phyloP scores from a whole-genome alignment of 495 filamentous ascomycete species.

The Rhizodiscina lignyota region DNA sequence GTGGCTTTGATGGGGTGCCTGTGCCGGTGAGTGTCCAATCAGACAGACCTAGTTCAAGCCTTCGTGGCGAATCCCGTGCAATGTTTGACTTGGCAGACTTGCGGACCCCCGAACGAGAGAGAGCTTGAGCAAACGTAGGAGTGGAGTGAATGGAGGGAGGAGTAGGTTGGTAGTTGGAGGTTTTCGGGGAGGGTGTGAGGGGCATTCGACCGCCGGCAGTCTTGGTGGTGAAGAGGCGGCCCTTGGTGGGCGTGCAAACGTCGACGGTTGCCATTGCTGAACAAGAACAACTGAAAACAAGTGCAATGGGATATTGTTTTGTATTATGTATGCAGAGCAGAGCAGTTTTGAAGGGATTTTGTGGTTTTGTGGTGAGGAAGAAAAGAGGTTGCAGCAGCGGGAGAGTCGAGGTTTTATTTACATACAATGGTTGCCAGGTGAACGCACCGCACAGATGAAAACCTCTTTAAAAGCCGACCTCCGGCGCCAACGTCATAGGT shows the following conservation, averaged over 20 bases:
- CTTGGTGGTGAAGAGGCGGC: slow-evolving; percentile 82
- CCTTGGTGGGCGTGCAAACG: slow-evolving; percentile 85
- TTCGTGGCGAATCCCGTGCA: slow-evolving; percentile 50
- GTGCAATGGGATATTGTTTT: too few species aligned
- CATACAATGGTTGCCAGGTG: too few species aligned
- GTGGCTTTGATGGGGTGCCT: slow-evolving; percentile 51
- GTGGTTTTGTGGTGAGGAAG: too few species aligned
- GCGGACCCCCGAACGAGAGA: slow-evolving; percentile 39
- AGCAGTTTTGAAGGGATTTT: too few species aligned
- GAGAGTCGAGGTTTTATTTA: too few species aligned
- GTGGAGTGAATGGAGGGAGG: slow-evolving; percentile 23
- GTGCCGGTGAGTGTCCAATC: slow-evolving; percentile 86
- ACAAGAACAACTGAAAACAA: too few species aligned
- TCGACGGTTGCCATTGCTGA: slow-evolving; percentile 64
- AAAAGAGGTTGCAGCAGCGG: too few species aligned
- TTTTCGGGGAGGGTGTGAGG: slow-evolving; percentile 77
- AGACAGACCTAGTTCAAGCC: slow-evolving; percentile 82
- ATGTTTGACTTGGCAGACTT: slow-evolving; percentile 93
- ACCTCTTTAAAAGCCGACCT: too few species aligned
- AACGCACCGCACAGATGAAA: too few species aligned
- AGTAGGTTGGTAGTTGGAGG: slow-evolving; percentile 3
- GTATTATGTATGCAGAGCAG: too few species aligned
- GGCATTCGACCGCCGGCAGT: slow-evolving; percentile 91
- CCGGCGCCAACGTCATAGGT: too few species aligned
- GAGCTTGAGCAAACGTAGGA: slow-evolving; percentile 54